Evolutionary conservation across 768 basidiomycete species (phyloP), one percentile per base, ranked within the genome.

Genomic region (Lactarius sp.): DNA sequence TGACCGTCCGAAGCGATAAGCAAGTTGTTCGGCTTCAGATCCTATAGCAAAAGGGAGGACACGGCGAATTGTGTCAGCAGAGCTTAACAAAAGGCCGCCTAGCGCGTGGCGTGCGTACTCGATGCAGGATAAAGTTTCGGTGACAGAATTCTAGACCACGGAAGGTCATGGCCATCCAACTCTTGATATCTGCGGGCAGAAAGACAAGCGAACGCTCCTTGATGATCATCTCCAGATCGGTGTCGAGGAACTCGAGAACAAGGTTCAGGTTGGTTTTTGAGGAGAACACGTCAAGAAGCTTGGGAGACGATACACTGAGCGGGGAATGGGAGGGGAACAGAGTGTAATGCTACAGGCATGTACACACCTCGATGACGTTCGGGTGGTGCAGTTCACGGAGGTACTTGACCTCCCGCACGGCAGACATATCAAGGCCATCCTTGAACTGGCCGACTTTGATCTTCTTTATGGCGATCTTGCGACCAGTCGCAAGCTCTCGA

Each of bases 141-240:
- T 99, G 97, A 69, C 97, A 98, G 73, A 97, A 98, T 75, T 98
- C 97, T n/a, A 99, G 80, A 2, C 97, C 97, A 46, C 94, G 86
- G 71, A 98, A 86, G 0, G 91, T 94, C 97, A 98, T 98, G 12
- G 92, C 90, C 85, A 97, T 92, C 96, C 97, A 99, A 66, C 90
- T 88, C 75, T 99, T 99, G 77, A 98, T 94, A 74, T 99, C 97
- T 1, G 92, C 92, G 4, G 92, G 90, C 37, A 94, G 80, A 73
- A 99, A 98, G 27, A 98, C 90, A 61, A 97, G 85, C 1, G 87
- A 81, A 49, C 92, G 83, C 75, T 99, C 95, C 71, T 93, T 94
- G 74, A 99, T 98, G 69, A 98, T 87, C 74, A 92, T 92, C 76
- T 99, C 97, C 37, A 99, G 81, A 76, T 99, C 97, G 33, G 91